These are phyloP conservation scores for Blastomyces gilchristii DNA, from an alignment of 2,329 filamentous ascomycete genomes.

Conservation along the genomic window DNA sequence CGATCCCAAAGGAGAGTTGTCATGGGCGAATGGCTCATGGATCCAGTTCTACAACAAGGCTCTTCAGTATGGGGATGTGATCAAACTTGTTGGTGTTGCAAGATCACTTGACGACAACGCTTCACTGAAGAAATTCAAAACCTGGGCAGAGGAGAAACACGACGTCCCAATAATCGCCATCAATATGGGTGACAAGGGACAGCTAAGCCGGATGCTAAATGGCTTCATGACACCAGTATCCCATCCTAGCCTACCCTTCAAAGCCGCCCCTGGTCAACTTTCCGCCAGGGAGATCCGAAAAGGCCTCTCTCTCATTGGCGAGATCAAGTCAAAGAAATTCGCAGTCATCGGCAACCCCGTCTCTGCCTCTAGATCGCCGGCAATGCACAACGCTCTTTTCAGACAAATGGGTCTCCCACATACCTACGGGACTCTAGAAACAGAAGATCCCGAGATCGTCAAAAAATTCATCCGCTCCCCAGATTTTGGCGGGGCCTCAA, in stretches of 20 bases:
- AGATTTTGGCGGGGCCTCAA: conserved; percentile 83
- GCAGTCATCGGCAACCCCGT: conserved; percentile 85
- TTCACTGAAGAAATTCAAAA: conserved; percentile 69
- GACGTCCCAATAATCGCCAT: conserved; percentile 81
- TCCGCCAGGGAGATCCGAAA: conserved; percentile 80
- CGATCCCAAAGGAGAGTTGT: conserved; percentile 66
- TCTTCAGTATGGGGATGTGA: conserved; percentile 78
- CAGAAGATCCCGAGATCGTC: conserved; percentile 52
- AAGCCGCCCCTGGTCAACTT: conserved; percentile 86
- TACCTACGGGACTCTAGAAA: conserved; percentile 67
- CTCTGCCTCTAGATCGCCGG: conserved; percentile 69
- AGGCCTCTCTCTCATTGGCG: conserved; percentile 66
- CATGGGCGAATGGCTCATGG: conserved; percentile 92
- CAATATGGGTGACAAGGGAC: conserved; percentile 85
- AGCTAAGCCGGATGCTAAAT: conserved; percentile 83
- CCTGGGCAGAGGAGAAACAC: conserved; percentile 60
- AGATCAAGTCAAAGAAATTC: conserved; percentile 65
- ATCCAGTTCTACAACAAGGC: conserved; percentile 81
- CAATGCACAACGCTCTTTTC: conserved; percentile 83
- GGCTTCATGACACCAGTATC: conserved; percentile 90
- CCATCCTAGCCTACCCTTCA: conserved; percentile 78
- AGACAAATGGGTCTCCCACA: conserved; percentile 68
- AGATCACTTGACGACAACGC: conserved; percentile 74
- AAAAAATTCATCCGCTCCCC: conserved; percentile 55
- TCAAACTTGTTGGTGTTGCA: conserved; percentile 86